A percentile compares a stretch with the other conserved stretches of the same genome.
Evolutionary conservation across 108 stramenopile genomes (phyloP).

Genomic region (Conticribra weissflogii): DNA sequence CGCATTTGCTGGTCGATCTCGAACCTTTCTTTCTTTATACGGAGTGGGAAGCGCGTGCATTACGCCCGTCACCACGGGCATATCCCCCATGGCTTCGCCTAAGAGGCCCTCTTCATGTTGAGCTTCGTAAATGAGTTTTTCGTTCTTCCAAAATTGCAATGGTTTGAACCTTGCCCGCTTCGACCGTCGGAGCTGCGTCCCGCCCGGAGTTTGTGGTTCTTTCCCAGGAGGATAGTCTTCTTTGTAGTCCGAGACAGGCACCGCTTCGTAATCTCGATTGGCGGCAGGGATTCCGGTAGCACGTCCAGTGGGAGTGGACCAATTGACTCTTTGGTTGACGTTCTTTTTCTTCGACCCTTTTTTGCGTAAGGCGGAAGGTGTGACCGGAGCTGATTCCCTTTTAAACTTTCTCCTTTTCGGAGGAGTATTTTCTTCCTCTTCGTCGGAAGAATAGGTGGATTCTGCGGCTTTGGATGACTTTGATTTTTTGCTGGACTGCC

Average conservation of each 20-base stretch:
- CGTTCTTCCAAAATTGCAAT: constrained; percentile 91
- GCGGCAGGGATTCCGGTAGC: constrained; percentile 56
- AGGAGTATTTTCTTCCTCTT: background rate
- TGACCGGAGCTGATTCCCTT: constrained; percentile 30
- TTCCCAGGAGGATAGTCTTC: constrained; percentile 50
- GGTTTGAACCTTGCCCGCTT: constrained; percentile 60
- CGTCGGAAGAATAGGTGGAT: too few species aligned
- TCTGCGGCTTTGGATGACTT: too few species aligned
- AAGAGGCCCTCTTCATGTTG: constrained; percentile 55
- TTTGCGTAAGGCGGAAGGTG: constrained; percentile 44
- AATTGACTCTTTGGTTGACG: constrained; percentile 33
- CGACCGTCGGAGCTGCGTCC: constrained; percentile 55
- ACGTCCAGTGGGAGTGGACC: constrained; percentile 49
- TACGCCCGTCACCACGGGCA: constrained; percentile 77
- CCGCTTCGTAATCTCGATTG: constrained; percentile 61
- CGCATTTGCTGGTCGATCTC: constrained; percentile 13
- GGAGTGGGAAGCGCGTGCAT: constrained; percentile 77
- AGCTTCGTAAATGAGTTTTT: constrained; percentile 76
- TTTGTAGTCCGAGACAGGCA: constrained; percentile 69
- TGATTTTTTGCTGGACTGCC: too few species aligned
- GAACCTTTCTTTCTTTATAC: constrained; percentile 61
- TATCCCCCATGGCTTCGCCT: constrained; percentile 70
- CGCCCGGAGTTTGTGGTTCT: constrained; percentile 41
- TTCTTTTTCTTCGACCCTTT: constrained; percentile 29
- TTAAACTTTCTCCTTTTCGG: constrained; percentile 32